Percentiles rank a stretch among this genome's conserved stretches.
Conservation (phyloP, 768 basidiomycete species). For the Boletus coccyginus region DNA sequence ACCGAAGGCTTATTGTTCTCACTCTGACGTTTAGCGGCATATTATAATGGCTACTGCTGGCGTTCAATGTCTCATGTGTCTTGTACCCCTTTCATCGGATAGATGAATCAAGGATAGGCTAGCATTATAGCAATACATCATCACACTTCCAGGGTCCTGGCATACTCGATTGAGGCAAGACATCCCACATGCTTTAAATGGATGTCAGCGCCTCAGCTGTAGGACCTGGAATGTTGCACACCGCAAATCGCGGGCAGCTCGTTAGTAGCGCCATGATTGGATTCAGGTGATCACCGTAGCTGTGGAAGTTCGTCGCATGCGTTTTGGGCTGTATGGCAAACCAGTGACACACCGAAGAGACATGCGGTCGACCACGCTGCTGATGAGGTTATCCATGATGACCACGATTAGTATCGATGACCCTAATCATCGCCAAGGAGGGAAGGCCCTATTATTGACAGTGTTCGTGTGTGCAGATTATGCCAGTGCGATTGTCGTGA, state of each 20-base stretch:
- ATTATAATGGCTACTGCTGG: background rate
- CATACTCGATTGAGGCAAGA: background rate
- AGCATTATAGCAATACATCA: background rate
- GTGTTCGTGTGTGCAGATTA: conserved; percentile 13
- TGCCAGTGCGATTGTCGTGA: conserved; percentile 7
- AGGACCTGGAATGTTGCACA: background rate
- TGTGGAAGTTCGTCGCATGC: background rate
- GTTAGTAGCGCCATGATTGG: background rate
- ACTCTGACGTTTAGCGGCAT: background rate
- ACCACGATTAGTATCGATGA: conserved; percentile 27
- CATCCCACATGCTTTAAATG: background rate
- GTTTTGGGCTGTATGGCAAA: background rate
- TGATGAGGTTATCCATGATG: conserved; percentile 19
- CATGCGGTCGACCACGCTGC: conserved; percentile 19
- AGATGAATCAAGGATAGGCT: background rate
- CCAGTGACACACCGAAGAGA: background rate
- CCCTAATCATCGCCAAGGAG: conserved; percentile 11
- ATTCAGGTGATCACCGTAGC: background rate
- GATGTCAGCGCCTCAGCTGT: background rate
- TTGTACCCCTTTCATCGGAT: background rate
- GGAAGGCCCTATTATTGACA: background rate
- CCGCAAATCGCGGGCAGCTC: background rate
- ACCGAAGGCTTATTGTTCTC: too few relatives aligned
- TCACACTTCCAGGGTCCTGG: too few relatives aligned
- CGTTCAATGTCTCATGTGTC: background rate